Evolutionary conservation across 2,329 filamentous ascomycete species (phyloP).

Genomic region (Sporothrix luriei): DNA sequence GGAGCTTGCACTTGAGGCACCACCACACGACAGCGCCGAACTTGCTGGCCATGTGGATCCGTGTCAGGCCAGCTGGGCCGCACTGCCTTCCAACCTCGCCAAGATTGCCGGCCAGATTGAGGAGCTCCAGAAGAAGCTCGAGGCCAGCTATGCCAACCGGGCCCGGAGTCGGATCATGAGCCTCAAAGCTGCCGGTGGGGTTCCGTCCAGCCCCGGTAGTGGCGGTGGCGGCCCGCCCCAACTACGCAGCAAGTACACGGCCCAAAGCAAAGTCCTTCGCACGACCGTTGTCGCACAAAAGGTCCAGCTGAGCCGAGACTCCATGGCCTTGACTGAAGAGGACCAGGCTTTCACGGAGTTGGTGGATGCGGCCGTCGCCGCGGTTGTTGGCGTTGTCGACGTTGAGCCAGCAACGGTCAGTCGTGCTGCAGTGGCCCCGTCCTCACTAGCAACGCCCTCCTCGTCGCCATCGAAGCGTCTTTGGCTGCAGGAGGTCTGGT

Average conservation of each 20-base stretch:
- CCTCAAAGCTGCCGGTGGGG: neutral
- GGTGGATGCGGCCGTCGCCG: constrained; percentile 58
- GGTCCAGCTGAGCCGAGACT: constrained; percentile 76
- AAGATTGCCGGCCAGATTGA: constrained; percentile 52
- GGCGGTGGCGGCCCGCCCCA: constrained; percentile 24
- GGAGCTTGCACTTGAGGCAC: constrained; percentile 46
- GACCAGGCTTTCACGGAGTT: constrained; percentile 71
- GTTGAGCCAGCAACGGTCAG: constrained; percentile 45
- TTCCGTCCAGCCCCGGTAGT: neutral
- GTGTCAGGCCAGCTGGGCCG: constrained; percentile 6
- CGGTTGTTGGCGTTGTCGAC: constrained; percentile 48
- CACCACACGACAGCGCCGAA: constrained; percentile 41
- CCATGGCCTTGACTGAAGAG: constrained; percentile 67
- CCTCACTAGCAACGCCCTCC: constrained; percentile 32
- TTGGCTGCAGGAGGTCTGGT: constrained; percentile 70
- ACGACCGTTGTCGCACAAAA: constrained; percentile 81
- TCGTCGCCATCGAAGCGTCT: constrained; percentile 39
- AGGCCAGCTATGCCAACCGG: constrained; percentile 48
- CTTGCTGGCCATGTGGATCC: neutral
- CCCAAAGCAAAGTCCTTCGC: constrained; percentile 68
- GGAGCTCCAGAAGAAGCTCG: constrained; percentile 50
- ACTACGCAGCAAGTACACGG: constrained; percentile 74
- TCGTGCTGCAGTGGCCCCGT: neutral
- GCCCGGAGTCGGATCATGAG: neutral
- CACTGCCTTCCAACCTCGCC: constrained; percentile 44